Evolutionary conservation across 1,284 basidiomycete genomes (phyloP), one percentile per base, ranked within the genome.

Genomic region (Cryptococcus sp.): DNA sequence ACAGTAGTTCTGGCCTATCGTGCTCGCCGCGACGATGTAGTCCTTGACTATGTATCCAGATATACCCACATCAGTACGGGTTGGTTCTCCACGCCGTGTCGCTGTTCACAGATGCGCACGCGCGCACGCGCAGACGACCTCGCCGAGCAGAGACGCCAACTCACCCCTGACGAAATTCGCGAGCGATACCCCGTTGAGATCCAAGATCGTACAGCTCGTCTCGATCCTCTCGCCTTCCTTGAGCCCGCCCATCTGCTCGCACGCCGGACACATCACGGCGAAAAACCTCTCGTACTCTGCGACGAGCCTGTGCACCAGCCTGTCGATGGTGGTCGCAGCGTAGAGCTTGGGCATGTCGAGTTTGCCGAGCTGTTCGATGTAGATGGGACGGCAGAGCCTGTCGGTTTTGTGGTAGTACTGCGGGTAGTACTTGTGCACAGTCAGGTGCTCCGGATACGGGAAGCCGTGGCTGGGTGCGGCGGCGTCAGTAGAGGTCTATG

Each of bases 121-220:
- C 40, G 40, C 6, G 15, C 40, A 43, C 18, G 21, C 24, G 33
- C n/a, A n/a, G n/a, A n/a, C n/a, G n/a, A n/a, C n/a, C n/a, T n/a
- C n/a, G n/a, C n/a, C n/a, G n/a, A n/a, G n/a, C n/a, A n/a, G n/a
- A 38, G 23, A 21, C 38, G 16, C 20, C 21, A 44, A 66, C 72
- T 61, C 59, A 72, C 72, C 72, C 73, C 85, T 85, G 79, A 88
- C 93, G 77, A 97, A 98, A 72, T 85, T 86, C 60, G 83, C 80
- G 63, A 98, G 76, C 28, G 87, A 86, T 54, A 95, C 92, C 71
- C 84, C 84, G 57, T 86, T 78, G 60, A 98, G 84, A 77, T 98
- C 95, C 79, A 98, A 85, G 81, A 98, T 95, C 57, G 95, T 98
- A 84, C 94, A 98, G 56, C 86, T 91, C n/a, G 94, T 98, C 80